A percentile compares a stretch with the other conserved stretches of the same genome.
Evolutionary conservation across 2,329 filamentous ascomycete genomes (phyloP).

Genomic region (Fusarium hainanense): DNA sequence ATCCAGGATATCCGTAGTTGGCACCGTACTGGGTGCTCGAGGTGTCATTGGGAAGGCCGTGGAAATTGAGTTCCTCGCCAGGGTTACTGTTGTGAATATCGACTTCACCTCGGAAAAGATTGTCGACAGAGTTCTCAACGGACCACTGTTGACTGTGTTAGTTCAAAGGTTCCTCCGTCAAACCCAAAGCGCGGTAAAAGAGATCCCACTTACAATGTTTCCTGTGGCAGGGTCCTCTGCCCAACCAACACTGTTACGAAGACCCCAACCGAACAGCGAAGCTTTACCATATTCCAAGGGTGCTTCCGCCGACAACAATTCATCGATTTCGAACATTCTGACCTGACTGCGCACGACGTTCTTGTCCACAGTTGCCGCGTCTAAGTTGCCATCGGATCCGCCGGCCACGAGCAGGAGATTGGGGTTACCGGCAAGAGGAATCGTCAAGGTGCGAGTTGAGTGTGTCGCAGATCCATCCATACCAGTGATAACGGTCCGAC

Average conservation of each 20-base stretch:
- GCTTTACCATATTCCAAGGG: not conserved
- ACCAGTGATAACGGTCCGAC: not conserved
- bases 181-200: not conserved
- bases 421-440: conserved; percentile 7
- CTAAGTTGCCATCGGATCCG: conserved; percentile 12
- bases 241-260: conserved; percentile 20
- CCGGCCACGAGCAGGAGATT: conserved; percentile 11
- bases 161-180: fast-evolving
- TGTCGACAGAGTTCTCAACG: conserved; percentile 17
- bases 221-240: conserved; percentile 10
- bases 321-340: conserved; percentile 4
- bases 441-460: conserved; percentile 6
- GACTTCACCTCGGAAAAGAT: conserved; percentile 3
- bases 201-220: not conserved
- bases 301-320: not conserved
- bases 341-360: conserved; percentile 12
- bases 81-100: conserved; percentile 17
- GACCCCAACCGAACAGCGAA: conserved; percentile 5
- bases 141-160: conserved; percentile 1
- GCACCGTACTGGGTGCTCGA: not conserved
- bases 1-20: conserved; percentile 19
- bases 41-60: conserved; percentile 9
- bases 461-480: conserved; percentile 16
- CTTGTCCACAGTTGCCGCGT: conserved; percentile 4
- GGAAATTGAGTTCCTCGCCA: conserved; percentile 15